Conservation (phyloP, 129 eudicot species). For the Centrapalus pauciflorus region DNA sequence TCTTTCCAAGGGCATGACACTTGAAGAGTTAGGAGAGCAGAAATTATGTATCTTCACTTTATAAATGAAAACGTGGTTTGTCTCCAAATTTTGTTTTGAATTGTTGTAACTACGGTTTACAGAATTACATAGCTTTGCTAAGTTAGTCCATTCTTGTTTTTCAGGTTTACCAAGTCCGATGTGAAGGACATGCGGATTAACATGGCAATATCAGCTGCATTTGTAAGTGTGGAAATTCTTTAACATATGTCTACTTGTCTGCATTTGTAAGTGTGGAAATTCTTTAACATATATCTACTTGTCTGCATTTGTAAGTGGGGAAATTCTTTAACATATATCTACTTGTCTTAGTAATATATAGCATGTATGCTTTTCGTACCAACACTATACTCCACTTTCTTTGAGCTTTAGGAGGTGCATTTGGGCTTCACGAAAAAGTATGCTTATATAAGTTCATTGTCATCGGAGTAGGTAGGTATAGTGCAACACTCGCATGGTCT, state of each 20-base stretch:
- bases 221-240: conserved; percentile 54
- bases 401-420: neutral
- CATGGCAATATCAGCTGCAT: conserved; percentile 84
- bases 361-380: neutral
- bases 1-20: too few relatives aligned
- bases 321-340: neutral
- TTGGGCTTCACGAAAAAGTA: neutral
- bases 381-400: neutral
- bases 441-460: neutral
- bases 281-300: neutral
- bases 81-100: neutral
- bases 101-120: neutral
- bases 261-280: conserved; percentile 64
- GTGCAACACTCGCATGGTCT: neutral
- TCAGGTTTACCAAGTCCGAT: conserved; percentile 81
- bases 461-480: neutral
- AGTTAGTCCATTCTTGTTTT: conserved; percentile 14
- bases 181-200: conserved; percentile 66
- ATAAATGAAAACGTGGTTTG: neutral
- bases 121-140: neutral
- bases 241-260: neutral
- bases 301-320: conserved; percentile 73
- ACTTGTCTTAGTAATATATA: neutral
- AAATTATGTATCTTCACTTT: neutral
- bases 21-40: too few relatives aligned